Evolutionary conservation across 2,329 filamentous ascomycete species (phyloP).

Genomic region (Aspergillus fijiensis): DNA sequence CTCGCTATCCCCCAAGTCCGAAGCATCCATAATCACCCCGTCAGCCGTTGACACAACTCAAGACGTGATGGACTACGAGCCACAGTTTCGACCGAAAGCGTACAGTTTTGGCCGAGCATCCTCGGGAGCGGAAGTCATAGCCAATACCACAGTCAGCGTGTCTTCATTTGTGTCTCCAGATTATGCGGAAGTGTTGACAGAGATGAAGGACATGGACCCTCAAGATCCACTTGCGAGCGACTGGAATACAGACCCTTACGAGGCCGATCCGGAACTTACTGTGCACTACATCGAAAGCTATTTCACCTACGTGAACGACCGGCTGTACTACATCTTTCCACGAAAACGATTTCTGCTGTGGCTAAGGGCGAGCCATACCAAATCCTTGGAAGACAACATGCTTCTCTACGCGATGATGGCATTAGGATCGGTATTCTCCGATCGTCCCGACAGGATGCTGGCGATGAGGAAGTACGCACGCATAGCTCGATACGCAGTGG

Average conservation of each 20-base stretch:
- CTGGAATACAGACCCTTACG: slow-evolving; percentile 56
- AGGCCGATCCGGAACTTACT: slow-evolving; percentile 50
- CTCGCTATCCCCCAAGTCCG: slow-evolving; percentile 34
- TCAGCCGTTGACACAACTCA: slow-evolving; percentile 27
- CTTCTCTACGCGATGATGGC: slow-evolving; percentile 61
- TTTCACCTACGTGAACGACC: slow-evolving; percentile 57
- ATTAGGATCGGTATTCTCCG: slow-evolving; percentile 56
- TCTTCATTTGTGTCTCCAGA: slow-evolving; percentile 21
- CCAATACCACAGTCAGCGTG: slow-evolving; percentile 13
- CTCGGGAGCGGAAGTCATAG: slow-evolving; percentile 16
- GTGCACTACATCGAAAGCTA: slow-evolving; percentile 56
- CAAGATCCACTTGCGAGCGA: slow-evolving; percentile 36
- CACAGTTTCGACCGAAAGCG: slow-evolving; percentile 23
- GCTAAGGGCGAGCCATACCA: slow-evolving; percentile 50
- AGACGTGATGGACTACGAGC: slow-evolving; percentile 29
- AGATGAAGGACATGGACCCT: slow-evolving; percentile 29
- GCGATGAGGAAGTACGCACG: slow-evolving; percentile 52
- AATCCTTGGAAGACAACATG: slow-evolving; percentile 57
- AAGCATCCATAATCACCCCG: slow-evolving; percentile 28
- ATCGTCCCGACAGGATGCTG: slow-evolving; percentile 44
- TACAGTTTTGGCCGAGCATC: slow-evolving; percentile 20
- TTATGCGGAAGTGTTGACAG: slow-evolving; percentile 33
- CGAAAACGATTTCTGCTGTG: slow-evolving; percentile 54
- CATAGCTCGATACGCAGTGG: slow-evolving; percentile 59
- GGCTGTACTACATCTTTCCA: slow-evolving; percentile 58